A percentile compares a stretch with the other conserved stretches of the same genome.
Evolutionary conservation across 1,284 basidiomycete genomes (phyloP).

Genomic region (Mrakiaceae sp.): DNA sequence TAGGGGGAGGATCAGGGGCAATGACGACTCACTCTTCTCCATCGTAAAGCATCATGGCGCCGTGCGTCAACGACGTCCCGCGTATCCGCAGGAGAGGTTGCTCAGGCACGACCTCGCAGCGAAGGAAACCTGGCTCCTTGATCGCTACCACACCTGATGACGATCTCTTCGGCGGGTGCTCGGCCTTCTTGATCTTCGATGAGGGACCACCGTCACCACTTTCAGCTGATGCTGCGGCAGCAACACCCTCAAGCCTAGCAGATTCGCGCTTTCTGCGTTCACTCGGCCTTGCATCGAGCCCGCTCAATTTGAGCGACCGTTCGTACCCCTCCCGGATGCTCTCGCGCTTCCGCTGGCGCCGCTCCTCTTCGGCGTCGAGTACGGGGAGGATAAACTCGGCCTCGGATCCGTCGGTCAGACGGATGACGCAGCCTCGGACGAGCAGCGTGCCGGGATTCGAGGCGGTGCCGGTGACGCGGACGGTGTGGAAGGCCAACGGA

Average conservation of each 20-base stretch:
- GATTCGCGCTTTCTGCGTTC: constrained; percentile 30
- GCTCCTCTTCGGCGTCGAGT: constrained; percentile 59
- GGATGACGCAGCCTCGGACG: constrained; percentile 65
- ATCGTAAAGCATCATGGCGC: constrained; percentile 83
- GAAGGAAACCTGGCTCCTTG: constrained; percentile 24
- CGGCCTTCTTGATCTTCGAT: background rate
- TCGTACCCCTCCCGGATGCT: constrained; percentile 42
- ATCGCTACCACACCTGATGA: background rate
- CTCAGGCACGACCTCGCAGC: constrained; percentile 62
- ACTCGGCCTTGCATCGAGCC: constrained; percentile 13
- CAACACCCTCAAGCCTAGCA: background rate
- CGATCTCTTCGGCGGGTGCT: no score
- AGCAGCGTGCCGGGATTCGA: constrained; percentile 53
- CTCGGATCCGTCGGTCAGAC: constrained; percentile 58
- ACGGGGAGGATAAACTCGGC: constrained; percentile 68
- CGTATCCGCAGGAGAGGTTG: constrained; percentile 77
- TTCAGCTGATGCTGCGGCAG: background rate
- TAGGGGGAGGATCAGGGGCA: background rate
- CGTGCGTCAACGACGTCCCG: constrained; percentile 75
- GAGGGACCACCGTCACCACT: background rate
- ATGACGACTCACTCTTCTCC: constrained; percentile 61
- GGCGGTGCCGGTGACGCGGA: constrained; percentile 60
- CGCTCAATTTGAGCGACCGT: constrained; percentile 7
- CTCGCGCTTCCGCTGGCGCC: constrained; percentile 46
- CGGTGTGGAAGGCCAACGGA: constrained; percentile 58